Conservation (phyloP, 495 filamentous ascomycete species). For the Aspergillus taichungensis region DNA sequence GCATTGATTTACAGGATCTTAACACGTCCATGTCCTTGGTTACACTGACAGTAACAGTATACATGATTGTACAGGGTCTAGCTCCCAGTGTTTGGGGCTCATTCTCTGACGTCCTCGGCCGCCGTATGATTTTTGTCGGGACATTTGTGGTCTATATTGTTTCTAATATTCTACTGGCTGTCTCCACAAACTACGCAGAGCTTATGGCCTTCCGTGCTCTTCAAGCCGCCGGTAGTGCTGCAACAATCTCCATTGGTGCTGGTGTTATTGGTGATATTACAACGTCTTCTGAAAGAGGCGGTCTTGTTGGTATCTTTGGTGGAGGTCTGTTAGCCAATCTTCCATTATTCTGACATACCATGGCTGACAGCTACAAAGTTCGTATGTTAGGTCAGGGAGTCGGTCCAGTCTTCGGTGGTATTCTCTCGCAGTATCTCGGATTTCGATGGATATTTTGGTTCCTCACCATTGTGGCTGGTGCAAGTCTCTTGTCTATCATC, state of each 20-base stretch:
- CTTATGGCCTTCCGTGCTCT: constrained; percentile 55
- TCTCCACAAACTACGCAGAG: constrained; percentile 53
- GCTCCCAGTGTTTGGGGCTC: constrained; percentile 37
- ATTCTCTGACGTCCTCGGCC: constrained; percentile 33
- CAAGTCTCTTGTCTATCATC: constrained; percentile 41
- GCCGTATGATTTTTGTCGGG: constrained; percentile 31
- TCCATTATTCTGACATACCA: too few relatives aligned
- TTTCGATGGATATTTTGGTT: constrained; percentile 72
- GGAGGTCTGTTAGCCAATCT: constrained; percentile 17
- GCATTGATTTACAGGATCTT: too few relatives aligned
- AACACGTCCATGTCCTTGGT: too few relatives aligned
- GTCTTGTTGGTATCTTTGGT: constrained; percentile 32
- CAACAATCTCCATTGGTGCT: constrained; percentile 38
- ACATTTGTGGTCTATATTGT: constrained; percentile 33
- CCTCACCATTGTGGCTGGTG: constrained; percentile 46
- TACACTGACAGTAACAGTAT: constrained; percentile 31
- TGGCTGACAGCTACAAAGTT: constrained; percentile 13
- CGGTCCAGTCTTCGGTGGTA: constrained; percentile 57
- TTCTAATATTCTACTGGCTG: constrained; percentile 54
- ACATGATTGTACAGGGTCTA: constrained; percentile 40
- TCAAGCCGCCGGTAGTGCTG: constrained; percentile 54
- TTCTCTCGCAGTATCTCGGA: constrained; percentile 55
- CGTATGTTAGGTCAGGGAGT: constrained; percentile 45
- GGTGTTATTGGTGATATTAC: constrained; percentile 36
- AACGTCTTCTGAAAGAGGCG: constrained; percentile 27